Evolutionary conservation across 495 filamentous ascomycete genomes (phyloP).

Genomic region (Aspergillus leporis): DNA sequence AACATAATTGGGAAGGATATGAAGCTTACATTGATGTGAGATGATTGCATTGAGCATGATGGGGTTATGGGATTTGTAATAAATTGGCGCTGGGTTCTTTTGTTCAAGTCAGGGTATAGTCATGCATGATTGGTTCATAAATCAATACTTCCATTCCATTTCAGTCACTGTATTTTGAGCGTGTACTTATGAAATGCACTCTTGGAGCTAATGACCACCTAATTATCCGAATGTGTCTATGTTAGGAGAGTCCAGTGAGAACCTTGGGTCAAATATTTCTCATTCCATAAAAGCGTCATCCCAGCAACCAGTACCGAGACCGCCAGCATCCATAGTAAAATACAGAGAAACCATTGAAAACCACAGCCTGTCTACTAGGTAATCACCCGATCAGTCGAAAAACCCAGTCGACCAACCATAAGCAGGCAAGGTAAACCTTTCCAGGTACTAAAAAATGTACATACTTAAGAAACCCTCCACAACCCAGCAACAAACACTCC

Average conservation of each 20-base stretch:
- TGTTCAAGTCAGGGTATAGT: neutral
- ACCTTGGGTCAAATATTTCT: neutral
- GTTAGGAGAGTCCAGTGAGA: neutral
- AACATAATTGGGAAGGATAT: neutral
- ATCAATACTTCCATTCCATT: too few species aligned
- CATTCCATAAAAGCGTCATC: neutral
- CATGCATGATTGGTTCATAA: neutral
- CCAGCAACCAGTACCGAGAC: neutral
- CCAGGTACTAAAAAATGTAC: too few species aligned
- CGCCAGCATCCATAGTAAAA: neutral
- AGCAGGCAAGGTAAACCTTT: too few species aligned
- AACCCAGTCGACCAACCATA: too few species aligned
- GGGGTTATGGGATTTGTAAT: neutral
- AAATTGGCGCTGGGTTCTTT: neutral
- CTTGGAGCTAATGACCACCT: too few species aligned
- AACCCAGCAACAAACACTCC: neutral
- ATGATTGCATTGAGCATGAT: conserved; percentile 4
- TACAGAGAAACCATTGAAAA: too few species aligned
- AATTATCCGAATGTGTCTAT: too few species aligned
- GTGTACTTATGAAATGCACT: too few species aligned
- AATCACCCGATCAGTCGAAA: too few species aligned
- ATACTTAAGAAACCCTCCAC: too few species aligned
- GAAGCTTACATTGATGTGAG: neutral
- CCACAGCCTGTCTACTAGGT: too few species aligned
- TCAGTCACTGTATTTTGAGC: too few species aligned